Evolutionary conservation across 1,139 yeast species (phyloP), one percentile per base, ranked within the genome.

Genomic region (Candida neerlandica): DNA sequence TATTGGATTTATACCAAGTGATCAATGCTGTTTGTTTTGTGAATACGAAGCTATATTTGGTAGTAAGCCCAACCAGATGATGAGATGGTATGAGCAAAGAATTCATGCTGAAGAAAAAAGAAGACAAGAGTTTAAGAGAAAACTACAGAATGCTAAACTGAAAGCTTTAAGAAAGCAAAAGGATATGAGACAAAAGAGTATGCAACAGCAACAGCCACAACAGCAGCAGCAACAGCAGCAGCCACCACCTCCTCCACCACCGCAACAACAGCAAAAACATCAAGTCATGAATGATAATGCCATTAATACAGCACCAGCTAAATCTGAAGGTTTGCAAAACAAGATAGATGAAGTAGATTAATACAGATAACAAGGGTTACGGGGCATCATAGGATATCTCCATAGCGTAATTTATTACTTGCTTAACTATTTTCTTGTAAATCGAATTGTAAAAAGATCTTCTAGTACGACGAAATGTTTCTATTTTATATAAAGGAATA

Each of bases 1-100:
- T 42, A 48, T 43, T 44, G 56, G 58, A 27, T 54, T 48, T 30
- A 54, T 52, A 11, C 55, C 58, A 5, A 52, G 50, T 21, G 50
- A 51, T 43, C 49, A 49, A 44, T 63, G 71, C 50, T 84, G 89
- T 59, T 71, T 81, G 52, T 75, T 83, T 51, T 84, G 89, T 63
- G 86, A 84, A 58, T 84, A 81, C 59, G 82, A 81, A 58, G 71
- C 75, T 49, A 77, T 83, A 18, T 51, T 32, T 45, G 54, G 54
- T 1, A 41, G 30, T 4, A 47, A 51, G 44, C 52, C 54, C 1
- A 39, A 39, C 21, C 68, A 66, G 52, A 58, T 68, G 59, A 58
- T 64, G 39, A 65, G 62, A 50, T 61, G 62, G 63, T 63, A 60
- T 44, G 62, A 66, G 38, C 61, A 62, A 49, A 70, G 69, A 47